These are phyloP conservation scores for Claviceps pusilla DNA, from an alignment of 2,329 filamentous ascomycete genomes.

Conservation along the genomic window DNA sequence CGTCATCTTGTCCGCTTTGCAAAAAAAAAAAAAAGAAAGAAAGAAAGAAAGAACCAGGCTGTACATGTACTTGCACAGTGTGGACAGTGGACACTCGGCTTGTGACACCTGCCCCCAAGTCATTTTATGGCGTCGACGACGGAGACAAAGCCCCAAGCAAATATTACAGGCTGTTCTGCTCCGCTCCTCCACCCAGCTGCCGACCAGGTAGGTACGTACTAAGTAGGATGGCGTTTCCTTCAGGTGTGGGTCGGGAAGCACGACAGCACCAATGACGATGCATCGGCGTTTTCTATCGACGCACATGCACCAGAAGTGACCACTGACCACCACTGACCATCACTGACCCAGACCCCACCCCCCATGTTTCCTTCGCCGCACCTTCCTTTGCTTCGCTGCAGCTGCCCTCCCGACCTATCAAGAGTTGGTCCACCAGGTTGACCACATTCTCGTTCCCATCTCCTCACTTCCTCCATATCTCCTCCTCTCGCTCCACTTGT, in stretches of 20 bases:
- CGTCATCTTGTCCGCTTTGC: no score
- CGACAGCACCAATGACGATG: neutral
- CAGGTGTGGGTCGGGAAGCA: neutral
- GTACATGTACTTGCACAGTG: neutral
- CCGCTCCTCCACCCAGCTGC: no score
- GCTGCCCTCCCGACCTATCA: neutral
- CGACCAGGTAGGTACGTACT: no score
- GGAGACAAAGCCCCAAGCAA: no score
- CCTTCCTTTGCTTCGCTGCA: slow-evolving; percentile 4
- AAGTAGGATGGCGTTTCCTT: neutral
- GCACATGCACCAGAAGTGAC: neutral
- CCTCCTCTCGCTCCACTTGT: neutral
- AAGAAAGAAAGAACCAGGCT: no score
- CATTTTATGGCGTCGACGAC: no score
- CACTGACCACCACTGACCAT: no score
- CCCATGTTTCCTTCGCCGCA: neutral
- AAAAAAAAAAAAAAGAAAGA: no score
- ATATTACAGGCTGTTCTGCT: neutral
- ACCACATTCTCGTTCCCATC: neutral
- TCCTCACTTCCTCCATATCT: no score
- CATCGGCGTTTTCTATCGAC: neutral
- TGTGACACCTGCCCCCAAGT: no score
- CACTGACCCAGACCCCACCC: no score
- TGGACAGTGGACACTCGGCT: neutral
- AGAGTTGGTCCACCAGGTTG: neutral